These are phyloP conservation scores for Intubia oerlemansii DNA, from an alignment of 2,329 filamentous ascomycete genomes.

Conservation along the genomic window DNA sequence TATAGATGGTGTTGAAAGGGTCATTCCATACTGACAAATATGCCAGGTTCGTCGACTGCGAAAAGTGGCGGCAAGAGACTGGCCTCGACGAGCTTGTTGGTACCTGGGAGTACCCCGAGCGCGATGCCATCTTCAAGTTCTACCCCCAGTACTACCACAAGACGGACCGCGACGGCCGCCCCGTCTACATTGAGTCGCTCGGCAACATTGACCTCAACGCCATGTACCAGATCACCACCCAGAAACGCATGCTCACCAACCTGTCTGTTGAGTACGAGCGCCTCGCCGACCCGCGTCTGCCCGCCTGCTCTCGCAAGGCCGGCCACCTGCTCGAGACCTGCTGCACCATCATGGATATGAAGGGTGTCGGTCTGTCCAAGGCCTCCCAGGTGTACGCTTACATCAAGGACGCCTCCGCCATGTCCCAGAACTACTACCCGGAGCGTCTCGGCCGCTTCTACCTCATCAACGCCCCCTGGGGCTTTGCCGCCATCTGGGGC, in stretches of 20 bases:
- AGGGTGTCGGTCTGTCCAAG: constrained; percentile 72
- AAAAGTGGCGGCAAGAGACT: constrained; percentile 79
- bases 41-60: constrained; percentile 67
- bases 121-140: constrained; percentile 63
- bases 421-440: constrained; percentile 98
- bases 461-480: constrained; percentile 95
- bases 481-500: constrained; percentile 68
- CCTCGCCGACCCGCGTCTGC: constrained; percentile 75
- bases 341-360: constrained; percentile 96
- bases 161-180: constrained; percentile 88
- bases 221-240: constrained; percentile 83
- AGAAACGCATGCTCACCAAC: constrained; percentile 89
- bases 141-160: constrained; percentile 99
- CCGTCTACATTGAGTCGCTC: constrained; percentile 90
- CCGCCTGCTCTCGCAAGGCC: constrained; percentile 83
- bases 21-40: too few species aligned
- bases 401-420: constrained; percentile 61
- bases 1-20: too few species aligned
- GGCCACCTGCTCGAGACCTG: constrained; percentile 87
- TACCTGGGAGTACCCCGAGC: constrained; percentile 75
- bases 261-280: constrained; percentile 97
- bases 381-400: constrained; percentile 73
- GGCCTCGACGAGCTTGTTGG: constrained; percentile 63
- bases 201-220: constrained; percentile 78
- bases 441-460: constrained; percentile 92